A percentile compares a stretch with the other conserved stretches of the same genome.
Conservation (phyloP, 2,329 filamentous ascomycete genomes). For the Ophiostoma australiae region DNA sequence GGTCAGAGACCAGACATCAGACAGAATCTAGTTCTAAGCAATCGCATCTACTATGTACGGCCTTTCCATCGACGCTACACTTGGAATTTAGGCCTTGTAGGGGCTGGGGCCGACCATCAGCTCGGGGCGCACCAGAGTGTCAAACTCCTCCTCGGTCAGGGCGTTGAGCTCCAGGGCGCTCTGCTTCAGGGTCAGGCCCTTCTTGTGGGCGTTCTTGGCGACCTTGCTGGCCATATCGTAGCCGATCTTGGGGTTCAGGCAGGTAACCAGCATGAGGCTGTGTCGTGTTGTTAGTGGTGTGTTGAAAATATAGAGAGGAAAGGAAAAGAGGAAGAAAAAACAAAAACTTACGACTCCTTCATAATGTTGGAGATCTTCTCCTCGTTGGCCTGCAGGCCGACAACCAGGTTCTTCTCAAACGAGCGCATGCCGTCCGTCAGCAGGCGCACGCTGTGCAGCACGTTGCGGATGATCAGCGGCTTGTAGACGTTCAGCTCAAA, state of each 20-base stretch:
- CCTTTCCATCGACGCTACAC: background rate
- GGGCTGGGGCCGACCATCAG: constrained; percentile 84
- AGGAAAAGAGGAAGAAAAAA: background rate
- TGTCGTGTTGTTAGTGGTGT: constrained; percentile 18
- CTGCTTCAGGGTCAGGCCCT: constrained; percentile 88
- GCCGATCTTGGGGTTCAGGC: constrained; percentile 93
- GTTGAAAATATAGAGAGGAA: background rate
- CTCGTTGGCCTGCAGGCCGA: constrained; percentile 86
- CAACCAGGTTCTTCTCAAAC: constrained; percentile 90
- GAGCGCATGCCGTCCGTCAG: constrained; percentile 89
- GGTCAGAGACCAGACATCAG: background rate
- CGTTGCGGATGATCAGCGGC: constrained; percentile 89
- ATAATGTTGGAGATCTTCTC: constrained; percentile 83
- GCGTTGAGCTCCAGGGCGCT: constrained; percentile 91
- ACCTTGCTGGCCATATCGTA: constrained; percentile 98
- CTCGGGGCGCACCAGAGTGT: constrained; percentile 83
- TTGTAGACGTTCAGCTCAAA: constrained; percentile 99
- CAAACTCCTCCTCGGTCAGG: constrained; percentile 83
- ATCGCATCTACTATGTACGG: background rate
- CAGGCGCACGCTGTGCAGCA: constrained; percentile 85
- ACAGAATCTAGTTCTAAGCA: too few relatives aligned
- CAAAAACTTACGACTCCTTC: constrained; percentile 74
- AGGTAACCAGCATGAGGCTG: constrained; percentile 96
- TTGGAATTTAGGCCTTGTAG: constrained; percentile 42
- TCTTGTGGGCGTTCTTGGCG: constrained; percentile 98